phyloP scores from a whole-genome alignment of 2,329 filamentous ascomycete genomes.

The Scytalidium lignicola region DNA sequence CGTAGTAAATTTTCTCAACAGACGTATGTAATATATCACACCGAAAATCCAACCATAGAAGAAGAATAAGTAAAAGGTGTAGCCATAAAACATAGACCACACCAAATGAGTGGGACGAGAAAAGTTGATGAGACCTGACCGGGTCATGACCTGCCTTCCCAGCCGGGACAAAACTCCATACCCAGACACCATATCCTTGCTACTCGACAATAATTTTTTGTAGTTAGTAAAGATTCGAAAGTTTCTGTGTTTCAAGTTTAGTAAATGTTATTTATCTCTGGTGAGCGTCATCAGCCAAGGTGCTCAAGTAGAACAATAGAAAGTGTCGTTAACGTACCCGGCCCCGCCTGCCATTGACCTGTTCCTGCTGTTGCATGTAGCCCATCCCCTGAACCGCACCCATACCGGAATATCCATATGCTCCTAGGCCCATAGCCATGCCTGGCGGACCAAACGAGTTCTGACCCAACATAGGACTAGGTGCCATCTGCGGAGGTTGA shows the following conservation, averaged over 20 bases:
- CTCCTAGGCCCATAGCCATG: constrained; percentile 41
- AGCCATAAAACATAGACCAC: background rate
- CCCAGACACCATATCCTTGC: background rate
- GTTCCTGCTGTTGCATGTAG: constrained; percentile 53
- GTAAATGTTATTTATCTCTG: background rate
- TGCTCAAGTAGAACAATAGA: background rate
- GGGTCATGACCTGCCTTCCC: background rate
- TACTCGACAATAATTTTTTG: background rate
- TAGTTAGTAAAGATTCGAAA: background rate
- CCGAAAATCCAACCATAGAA: background rate
- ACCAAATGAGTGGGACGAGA: background rate
- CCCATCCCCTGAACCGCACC: constrained; percentile 43
- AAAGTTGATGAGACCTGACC: background rate
- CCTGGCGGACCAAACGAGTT: constrained; percentile 45
- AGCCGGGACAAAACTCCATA: background rate
- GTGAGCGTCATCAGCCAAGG: background rate
- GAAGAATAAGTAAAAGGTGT: background rate
- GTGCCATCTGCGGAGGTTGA: constrained; percentile 36
- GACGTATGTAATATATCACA: background rate
- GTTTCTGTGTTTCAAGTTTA: background rate
- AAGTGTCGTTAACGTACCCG: constrained; percentile 42
- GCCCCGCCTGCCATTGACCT: constrained; percentile 51
- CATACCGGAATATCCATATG: constrained; percentile 40
- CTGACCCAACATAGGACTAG: constrained; percentile 31
- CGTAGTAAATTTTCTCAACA: background rate